A percentile compares a stretch with the other conserved stretches of the same genome.
Evolutionary conservation across 306 rosid genomes (phyloP).

Genomic region (Heteromeles arbutifolia): DNA sequence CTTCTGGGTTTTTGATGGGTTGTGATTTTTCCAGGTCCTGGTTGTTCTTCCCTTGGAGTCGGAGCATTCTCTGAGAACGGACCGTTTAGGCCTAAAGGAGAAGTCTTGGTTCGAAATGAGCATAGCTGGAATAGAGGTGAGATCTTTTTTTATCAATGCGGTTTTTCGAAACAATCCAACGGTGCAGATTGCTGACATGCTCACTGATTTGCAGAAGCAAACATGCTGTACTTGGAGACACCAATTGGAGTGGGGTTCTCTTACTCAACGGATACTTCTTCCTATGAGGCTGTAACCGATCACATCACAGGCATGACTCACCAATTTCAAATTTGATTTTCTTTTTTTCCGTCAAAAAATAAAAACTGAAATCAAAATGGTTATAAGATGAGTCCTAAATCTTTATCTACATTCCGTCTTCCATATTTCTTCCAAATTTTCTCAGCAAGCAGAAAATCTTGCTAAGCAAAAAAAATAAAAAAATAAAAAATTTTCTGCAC

Average conservation of each 20-base stretch:
- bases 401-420: not conserved
- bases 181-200: not conserved
- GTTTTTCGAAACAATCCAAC: not conserved
- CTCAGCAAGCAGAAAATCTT: conserved; percentile 3
- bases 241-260: conserved; percentile 61
- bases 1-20: not conserved
- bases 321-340: not conserved
- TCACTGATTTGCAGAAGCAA: conserved; percentile 38
- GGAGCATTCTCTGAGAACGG: conserved; percentile 61
- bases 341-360: too few relatives aligned
- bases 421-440: not conserved
- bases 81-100: conserved; percentile 51
- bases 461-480: conserved; percentile 8
- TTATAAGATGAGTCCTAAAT: fast-evolving
- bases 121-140: conserved; percentile 53
- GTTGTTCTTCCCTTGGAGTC: conserved; percentile 61
- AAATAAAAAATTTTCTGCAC: conserved; percentile 8
- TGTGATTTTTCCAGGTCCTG: conserved; percentile 39
- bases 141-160: not conserved
- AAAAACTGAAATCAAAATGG: not conserved
- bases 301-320: conserved; percentile 35
- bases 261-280: conserved; percentile 37
- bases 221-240: conserved; percentile 53
- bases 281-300: conserved; percentile 41
- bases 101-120: conserved; percentile 31